phyloP scores from a whole-genome alignment of 331 rosid genomes.

The Rhamnella rubrinervis region DNA sequence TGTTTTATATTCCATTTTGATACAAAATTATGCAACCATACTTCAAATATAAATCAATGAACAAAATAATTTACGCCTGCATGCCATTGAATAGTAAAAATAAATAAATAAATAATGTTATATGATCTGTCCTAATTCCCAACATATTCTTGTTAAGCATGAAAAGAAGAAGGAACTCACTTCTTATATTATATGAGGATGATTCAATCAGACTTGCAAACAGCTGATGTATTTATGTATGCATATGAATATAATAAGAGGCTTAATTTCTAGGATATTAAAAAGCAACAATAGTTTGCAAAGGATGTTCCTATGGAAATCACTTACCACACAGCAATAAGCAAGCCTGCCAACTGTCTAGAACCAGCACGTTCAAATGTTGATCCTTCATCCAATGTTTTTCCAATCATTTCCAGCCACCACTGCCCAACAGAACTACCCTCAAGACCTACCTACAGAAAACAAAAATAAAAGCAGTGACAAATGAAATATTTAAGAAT shows the following conservation, averaged over 20 bases:
- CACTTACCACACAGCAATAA: slow-evolving; percentile 86
- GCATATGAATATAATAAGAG: too few species aligned
- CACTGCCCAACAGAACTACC: slow-evolving; percentile 97
- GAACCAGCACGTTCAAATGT: slow-evolving; percentile 92
- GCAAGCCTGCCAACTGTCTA: slow-evolving; percentile 99
- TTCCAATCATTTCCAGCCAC: slow-evolving; percentile 98
- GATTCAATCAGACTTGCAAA: too few species aligned
- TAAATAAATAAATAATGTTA: too few species aligned
- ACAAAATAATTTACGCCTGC: too few species aligned
- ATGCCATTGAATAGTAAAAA: too few species aligned
- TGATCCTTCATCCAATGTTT: slow-evolving; percentile 84
- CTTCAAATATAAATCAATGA: too few species aligned
- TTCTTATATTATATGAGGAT: too few species aligned
- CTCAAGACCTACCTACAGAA: slow-evolving; percentile 90
- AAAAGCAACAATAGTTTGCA: slow-evolving; percentile 22
- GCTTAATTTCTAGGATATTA: background rate
- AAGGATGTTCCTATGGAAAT: slow-evolving; percentile 18
- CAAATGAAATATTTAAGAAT: background rate
- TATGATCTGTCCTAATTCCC: too few species aligned
- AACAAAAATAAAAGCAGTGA: slow-evolving; percentile 17
- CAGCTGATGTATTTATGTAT: too few species aligned
- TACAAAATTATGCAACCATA: background rate
- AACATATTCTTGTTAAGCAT: too few species aligned
- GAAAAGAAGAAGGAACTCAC: too few species aligned
- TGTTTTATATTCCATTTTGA: slow-evolving; percentile 20